phyloP scores from a whole-genome alignment of 73 alveolate species.

The Breviolum minutum region DNA sequence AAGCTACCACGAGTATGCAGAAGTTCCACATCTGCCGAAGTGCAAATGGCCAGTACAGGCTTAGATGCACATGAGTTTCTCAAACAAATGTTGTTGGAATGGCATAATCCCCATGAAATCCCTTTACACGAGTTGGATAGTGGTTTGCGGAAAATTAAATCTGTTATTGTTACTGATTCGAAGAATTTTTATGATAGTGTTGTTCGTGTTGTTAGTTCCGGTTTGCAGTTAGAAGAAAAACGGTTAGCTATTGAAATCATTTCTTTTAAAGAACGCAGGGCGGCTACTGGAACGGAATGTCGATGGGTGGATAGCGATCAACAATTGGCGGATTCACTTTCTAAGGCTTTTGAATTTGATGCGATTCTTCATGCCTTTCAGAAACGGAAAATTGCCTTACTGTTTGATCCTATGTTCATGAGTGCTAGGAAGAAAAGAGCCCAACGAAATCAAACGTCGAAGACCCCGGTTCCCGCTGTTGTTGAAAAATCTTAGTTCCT shows the following conservation, averaged over 20 bases:
- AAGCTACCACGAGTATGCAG: neutral
- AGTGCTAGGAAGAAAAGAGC: slow-evolving; percentile 41
- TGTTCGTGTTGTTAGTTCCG: neutral
- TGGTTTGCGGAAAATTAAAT: neutral
- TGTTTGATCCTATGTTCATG: neutral
- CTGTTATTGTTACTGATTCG: neutral
- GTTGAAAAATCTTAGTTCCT: too few species aligned
- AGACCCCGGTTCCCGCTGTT: too few species aligned
- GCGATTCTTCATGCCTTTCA: neutral
- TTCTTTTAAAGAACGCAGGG: neutral
- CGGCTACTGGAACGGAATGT: neutral
- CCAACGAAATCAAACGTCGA: too few species aligned
- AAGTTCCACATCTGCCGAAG: slow-evolving; percentile 14
- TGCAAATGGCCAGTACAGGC: neutral
- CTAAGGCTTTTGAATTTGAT: neutral
- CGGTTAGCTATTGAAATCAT: neutral
- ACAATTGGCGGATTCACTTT: neutral
- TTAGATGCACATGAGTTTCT: neutral
- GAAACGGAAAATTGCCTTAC: neutral
- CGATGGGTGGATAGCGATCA: slow-evolving; percentile 5
- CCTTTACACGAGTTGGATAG: neutral
- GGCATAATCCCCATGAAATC: neutral
- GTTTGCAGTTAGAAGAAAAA: slow-evolving; percentile 29
- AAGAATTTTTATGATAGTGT: slow-evolving; percentile 5
- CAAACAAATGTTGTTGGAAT: neutral